Base-by-base conservation (phyloP, 2,329 filamentous ascomycete species). In the Sclerotiophoma versabilis region DNA sequence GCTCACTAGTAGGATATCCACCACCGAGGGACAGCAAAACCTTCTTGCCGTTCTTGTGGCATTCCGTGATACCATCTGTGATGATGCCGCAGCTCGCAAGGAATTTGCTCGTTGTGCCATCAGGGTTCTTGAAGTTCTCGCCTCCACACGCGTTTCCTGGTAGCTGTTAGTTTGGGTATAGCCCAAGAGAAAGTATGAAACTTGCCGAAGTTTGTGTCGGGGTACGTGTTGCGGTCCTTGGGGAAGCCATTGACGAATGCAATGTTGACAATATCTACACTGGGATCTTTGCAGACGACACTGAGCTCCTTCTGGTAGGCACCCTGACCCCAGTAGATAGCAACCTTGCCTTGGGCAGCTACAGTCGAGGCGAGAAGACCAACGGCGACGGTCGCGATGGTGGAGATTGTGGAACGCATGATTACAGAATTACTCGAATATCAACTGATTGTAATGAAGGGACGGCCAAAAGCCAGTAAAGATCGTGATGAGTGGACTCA, bases 241-340 rank as follows among this genome's bases (percentile, higher is more conserved):
- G 84, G 83, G 62, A 85, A 85, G 32, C 73, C 60, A 59, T 83
- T 83, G 50, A 86, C 75, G 60, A 86, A 86, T 4, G 74, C 82
- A 54, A 86, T 69, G 55, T 80, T 81, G 66, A 86, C 81, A 42
- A 86, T 81, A 58, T 86, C 83, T 52, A 83, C 68, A 26, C 75
- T 77, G 0, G 77, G 71, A 47, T 84, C 80, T 30, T 76, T 64
- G 70, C 84, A 86, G 60, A 82, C 81, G 43, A 81, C 73, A 29
- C 75, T 69, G 19, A 86, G 75, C 15, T 79, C 74, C 19, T 73
- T 68, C 60, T 86, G 83, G 49, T 74, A 49, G 12, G 68, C 54
- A 55, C 83, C 83, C 76, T 85, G 82, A 41, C 84, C 83, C 75
- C 79, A 84, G 71, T 85, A 85, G 37, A 83, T 75, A 20, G 76